Evolutionary conservation across 192 early-diverging fungal species (phyloP).

Genomic region (Lobosporangium transversale): DNA sequence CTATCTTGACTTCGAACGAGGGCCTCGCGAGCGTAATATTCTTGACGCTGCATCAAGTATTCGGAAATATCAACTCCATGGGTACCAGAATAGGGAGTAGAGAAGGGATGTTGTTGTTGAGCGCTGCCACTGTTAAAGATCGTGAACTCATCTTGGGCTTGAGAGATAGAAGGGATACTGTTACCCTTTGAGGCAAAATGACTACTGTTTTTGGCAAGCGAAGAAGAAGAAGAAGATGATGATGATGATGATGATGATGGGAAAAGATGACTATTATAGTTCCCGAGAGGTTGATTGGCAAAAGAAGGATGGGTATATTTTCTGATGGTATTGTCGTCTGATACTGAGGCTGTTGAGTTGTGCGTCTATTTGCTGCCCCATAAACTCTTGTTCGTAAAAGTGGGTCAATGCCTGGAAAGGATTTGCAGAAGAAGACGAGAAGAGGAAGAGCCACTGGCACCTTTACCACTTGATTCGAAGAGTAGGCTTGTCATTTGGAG

Average conservation of each 20-base stretch:
- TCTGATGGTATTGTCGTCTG: constrained; percentile 13
- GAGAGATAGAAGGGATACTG: background rate
- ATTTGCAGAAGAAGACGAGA: constrained; percentile 18
- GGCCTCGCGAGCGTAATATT: constrained; percentile 38
- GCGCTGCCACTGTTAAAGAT: constrained; percentile 4
- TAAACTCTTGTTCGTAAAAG: constrained; percentile 49
- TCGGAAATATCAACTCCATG: constrained; percentile 12
- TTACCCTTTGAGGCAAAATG: background rate
- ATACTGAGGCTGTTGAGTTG: background rate
- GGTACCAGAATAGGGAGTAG: background rate
- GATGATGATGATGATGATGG: constrained; percentile 7
- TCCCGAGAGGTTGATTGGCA: no score
- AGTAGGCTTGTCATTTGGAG: constrained; percentile 22
- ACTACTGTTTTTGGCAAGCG: background rate
- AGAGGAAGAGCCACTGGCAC: constrained; percentile 11
- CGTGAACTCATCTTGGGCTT: constrained; percentile 23
- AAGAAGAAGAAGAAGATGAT: background rate
- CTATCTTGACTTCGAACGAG: constrained; percentile 26
- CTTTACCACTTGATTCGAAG: constrained; percentile 33
- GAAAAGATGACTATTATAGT: constrained; percentile 30
- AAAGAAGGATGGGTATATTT: no score
- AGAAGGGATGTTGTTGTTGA: background rate
- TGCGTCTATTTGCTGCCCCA: constrained; percentile 20
- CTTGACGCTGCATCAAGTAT: constrained; percentile 35
- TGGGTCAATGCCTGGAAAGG: constrained; percentile 38